These are phyloP conservation scores for Collybia mongolica DNA, from an alignment of 768 basidiomycete species.

Conservation along the genomic window DNA sequence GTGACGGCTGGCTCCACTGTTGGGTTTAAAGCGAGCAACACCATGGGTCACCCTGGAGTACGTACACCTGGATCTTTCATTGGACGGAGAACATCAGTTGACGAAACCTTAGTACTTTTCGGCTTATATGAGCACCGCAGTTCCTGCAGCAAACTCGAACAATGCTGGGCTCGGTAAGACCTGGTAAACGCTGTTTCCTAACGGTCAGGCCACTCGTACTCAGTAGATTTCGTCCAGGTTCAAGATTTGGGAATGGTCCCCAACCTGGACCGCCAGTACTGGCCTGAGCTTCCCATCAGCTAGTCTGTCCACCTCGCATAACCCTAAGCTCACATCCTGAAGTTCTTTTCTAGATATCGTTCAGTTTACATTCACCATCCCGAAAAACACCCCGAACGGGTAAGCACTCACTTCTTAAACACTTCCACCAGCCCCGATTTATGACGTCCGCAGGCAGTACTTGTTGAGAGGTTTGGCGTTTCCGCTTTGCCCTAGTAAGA, in stretches of 20 bases:
- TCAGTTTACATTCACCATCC: slow-evolving; percentile 32
- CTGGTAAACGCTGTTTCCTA: slow-evolving; percentile 19
- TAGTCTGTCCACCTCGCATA: slow-evolving; percentile 15
- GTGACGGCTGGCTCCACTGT: slow-evolving; percentile 29
- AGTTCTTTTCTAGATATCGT: slow-evolving; percentile 19
- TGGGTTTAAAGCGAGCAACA: slow-evolving; percentile 29
- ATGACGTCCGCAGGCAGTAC: slow-evolving; percentile 20
- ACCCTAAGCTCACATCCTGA: background rate
- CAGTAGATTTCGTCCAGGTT: slow-evolving; percentile 20
- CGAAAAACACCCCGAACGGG: slow-evolving; percentile 31
- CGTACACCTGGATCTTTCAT: background rate
- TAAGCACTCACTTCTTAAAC: slow-evolving; percentile 6
- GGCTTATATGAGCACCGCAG: slow-evolving; percentile 29
- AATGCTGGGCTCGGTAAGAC: slow-evolving; percentile 39
- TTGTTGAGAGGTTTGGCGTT: slow-evolving; percentile 20
- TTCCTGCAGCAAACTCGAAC: slow-evolving; percentile 31
- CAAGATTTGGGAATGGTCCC: slow-evolving; percentile 42
- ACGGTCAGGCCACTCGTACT: background rate
- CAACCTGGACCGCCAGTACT: slow-evolving; percentile 24
- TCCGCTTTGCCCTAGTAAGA: too few species aligned
- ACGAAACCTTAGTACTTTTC: slow-evolving; percentile 24
- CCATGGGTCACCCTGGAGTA: slow-evolving; percentile 33
- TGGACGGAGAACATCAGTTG: background rate
- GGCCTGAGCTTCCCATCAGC: slow-evolving; percentile 27
- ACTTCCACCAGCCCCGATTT: background rate